These are phyloP conservation scores for Verticillium klebahnii DNA, from an alignment of 2,329 filamentous ascomycete species.

Conservation along the genomic window DNA sequence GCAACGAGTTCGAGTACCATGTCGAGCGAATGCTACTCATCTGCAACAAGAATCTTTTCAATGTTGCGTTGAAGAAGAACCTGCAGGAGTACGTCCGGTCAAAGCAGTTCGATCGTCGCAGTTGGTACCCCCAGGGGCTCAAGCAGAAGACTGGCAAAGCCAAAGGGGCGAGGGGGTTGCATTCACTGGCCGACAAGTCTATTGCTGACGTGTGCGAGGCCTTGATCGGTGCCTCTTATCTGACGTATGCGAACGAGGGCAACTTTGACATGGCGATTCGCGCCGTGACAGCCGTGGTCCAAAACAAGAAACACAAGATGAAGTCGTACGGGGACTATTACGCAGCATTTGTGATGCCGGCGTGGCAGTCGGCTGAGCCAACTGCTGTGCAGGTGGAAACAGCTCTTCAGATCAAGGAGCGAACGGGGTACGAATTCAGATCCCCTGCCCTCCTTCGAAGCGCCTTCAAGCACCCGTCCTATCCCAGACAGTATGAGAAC, in stretches of 20 bases:
- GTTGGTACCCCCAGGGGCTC: slow-evolving; percentile 84
- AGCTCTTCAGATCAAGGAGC: slow-evolving; percentile 56
- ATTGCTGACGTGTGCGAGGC: slow-evolving; percentile 95
- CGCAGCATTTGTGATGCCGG: slow-evolving; percentile 60
- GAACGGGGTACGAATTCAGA: slow-evolving; percentile 60
- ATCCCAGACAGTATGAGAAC: slow-evolving; percentile 67
- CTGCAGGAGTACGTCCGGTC: slow-evolving; percentile 75
- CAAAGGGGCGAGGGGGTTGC: slow-evolving; percentile 46
- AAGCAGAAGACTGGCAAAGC: slow-evolving; percentile 70
- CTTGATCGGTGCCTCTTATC: slow-evolving; percentile 79
- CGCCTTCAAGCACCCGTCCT: slow-evolving; percentile 85
- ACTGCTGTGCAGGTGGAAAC: slow-evolving; percentile 67
- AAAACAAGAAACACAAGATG: slow-evolving; percentile 65
- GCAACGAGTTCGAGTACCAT: slow-evolving; percentile 83
- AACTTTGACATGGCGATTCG: slow-evolving; percentile 55
- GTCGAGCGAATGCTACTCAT: slow-evolving; percentile 86
- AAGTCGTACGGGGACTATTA: slow-evolving; percentile 69
- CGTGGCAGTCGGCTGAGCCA: slow-evolving; percentile 60
- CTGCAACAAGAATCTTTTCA: slow-evolving; percentile 86
- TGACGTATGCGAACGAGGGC: slow-evolving; percentile 37
- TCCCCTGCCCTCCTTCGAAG: slow-evolving; percentile 74
- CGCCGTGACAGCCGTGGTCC: slow-evolving; percentile 66
- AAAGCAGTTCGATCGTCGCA: slow-evolving; percentile 72
- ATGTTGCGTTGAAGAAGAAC: slow-evolving; percentile 63
- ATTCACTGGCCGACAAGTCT: slow-evolving; percentile 78